Conservation (phyloP, 306 rosid species). For the Quercus variabilis region DNA sequence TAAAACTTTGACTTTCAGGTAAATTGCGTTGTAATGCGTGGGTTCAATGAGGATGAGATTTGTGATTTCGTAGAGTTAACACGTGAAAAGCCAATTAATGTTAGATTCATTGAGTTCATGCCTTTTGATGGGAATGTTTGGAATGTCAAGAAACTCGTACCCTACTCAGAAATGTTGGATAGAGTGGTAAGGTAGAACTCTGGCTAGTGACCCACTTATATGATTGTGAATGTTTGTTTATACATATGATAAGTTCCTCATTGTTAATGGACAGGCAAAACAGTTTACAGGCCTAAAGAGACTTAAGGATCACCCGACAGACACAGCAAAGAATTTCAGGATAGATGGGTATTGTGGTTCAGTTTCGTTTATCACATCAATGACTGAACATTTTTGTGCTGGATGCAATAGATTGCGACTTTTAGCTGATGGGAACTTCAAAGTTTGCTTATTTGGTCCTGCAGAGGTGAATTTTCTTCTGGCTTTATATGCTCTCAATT, state of each 20-base stretch:
- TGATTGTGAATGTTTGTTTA: conserved; percentile 17
- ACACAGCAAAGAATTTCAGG: conserved; percentile 86
- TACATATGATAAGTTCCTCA: conserved; percentile 10
- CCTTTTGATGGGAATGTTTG: conserved; percentile 99
- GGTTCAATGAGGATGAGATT: conserved; percentile 89
- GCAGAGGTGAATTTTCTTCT: conserved; percentile 64
- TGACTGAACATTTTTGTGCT: conserved; percentile 97
- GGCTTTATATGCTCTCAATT: conserved; percentile 4
- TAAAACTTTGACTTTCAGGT: conserved; percentile 52
- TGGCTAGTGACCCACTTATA: conserved; percentile 17
- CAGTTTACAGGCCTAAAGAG: conserved; percentile 48
- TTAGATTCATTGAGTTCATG: conserved; percentile 98
- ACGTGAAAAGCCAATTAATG: conserved; percentile 65
- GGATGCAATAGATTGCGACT: conserved; percentile 96
- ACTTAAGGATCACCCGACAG: conserved; percentile 78
- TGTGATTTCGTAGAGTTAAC: conserved; percentile 85
- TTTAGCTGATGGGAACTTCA: conserved; percentile 91
- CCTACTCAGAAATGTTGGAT: conserved; percentile 87
- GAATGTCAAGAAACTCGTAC: conserved; percentile 94
- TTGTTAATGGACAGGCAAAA: conserved; percentile 47
- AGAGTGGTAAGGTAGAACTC: conserved; percentile 92
- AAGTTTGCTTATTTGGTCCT: conserved; percentile 96
- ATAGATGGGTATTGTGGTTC: conserved; percentile 72
- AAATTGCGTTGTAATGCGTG: conserved; percentile 90
- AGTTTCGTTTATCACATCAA: conserved; percentile 89